Evolutionary conservation across 2,329 filamentous ascomycete genomes (phyloP).

Genomic region (Aspergillus udagawae): DNA sequence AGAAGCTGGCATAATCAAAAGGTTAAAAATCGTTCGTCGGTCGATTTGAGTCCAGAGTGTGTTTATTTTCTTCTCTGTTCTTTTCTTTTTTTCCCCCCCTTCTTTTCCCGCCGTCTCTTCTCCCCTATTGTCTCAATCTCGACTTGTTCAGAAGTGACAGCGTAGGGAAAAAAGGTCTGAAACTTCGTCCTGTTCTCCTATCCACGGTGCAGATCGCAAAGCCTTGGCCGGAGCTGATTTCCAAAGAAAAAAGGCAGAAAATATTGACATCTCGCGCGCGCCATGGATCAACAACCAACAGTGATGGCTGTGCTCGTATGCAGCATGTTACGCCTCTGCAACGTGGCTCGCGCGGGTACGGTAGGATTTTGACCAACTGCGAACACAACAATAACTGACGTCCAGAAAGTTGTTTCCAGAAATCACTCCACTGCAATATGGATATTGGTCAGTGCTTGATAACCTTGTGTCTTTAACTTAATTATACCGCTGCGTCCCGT

Average conservation of each 20-base stretch:
- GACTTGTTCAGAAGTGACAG: background rate
- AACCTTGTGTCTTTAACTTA: background rate
- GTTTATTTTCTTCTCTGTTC: background rate
- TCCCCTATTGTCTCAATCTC: background rate
- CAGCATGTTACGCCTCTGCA: conserved; percentile 8
- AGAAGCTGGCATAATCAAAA: conserved; percentile 2
- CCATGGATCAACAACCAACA: conserved; percentile 1
- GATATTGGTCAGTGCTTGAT: background rate
- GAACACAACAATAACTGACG: conserved; percentile 1
- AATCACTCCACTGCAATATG: background rate
- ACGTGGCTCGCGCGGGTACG: conserved; percentile 15
- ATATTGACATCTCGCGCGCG: background rate
- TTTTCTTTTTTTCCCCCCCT: background rate
- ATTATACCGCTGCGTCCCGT: background rate
- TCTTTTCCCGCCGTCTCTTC: background rate
- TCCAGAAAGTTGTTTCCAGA: conserved; percentile 1
- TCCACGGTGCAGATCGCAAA: background rate
- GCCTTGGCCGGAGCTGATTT: conserved; percentile 4
- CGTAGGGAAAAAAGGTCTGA: background rate
- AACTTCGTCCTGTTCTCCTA: background rate
- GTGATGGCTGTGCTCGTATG: background rate
- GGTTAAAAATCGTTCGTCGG: background rate
- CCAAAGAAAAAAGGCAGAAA: background rate
- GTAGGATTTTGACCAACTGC: conserved; percentile 4
- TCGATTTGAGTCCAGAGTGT: background rate